These are phyloP conservation scores for Suillus discolor DNA, from an alignment of 768 basidiomycete species.

Conservation along the genomic window DNA sequence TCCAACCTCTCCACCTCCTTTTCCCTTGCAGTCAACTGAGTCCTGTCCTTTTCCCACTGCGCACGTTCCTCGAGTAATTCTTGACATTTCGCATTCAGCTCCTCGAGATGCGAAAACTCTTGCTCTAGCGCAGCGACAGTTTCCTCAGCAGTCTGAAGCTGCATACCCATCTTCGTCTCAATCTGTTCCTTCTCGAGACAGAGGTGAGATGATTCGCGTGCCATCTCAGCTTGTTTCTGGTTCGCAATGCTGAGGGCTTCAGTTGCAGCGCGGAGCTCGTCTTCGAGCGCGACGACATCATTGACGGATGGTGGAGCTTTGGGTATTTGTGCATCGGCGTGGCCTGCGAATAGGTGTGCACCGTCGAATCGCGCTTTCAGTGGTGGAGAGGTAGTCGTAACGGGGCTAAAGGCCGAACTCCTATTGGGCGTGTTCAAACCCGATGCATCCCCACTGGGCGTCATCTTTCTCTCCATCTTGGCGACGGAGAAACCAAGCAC, in stretches of 20 bases:
- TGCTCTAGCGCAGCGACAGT: conserved; percentile 58
- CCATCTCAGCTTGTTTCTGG: conserved; percentile 62
- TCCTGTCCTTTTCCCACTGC: conserved; percentile 53
- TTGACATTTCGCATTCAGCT: conserved; percentile 48
- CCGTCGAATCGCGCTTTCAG: conserved; percentile 72
- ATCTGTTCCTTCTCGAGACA: conserved; percentile 70
- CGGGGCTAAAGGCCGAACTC: conserved; percentile 54
- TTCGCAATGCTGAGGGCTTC: conserved; percentile 58
- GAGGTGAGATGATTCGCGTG: conserved; percentile 62
- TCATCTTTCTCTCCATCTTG: conserved; percentile 61
- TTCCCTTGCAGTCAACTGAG: conserved; percentile 38
- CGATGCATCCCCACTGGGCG: conserved; percentile 38
- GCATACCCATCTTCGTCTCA: conserved; percentile 64
- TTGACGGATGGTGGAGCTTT: conserved; percentile 45
- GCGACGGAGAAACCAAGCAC: conserved; percentile 76
- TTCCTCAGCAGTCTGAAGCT: conserved; percentile 68
- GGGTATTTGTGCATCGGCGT: conserved; percentile 62
- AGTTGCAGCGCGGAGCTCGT: conserved; percentile 63
- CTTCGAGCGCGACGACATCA: conserved; percentile 59
- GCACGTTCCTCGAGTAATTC: conserved; percentile 50
- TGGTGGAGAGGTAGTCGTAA: conserved; percentile 42
- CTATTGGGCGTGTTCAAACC: conserved; percentile 56
- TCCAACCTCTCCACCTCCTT: conserved; percentile 41
- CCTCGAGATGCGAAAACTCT: conserved; percentile 54
- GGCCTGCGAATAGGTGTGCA: conserved; percentile 84